phyloP scores from a whole-genome alignment of 106 monocot genomes.

The Amphibolis antarctica region DNA sequence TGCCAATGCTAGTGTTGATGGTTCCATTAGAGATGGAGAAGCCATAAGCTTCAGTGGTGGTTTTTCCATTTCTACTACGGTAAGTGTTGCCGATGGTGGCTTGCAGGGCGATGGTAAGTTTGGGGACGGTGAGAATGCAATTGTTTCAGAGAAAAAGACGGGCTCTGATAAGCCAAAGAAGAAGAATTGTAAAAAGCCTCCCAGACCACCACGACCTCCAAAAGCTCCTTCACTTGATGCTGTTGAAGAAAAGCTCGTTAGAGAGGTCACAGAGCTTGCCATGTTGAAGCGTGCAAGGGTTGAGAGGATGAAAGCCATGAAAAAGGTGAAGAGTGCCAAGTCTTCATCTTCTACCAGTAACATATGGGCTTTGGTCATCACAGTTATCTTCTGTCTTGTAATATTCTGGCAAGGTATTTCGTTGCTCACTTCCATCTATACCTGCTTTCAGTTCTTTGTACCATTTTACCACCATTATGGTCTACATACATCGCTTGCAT shows the following conservation, averaged over 20 bases:
- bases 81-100: background rate
- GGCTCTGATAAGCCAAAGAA: constrained; percentile 16
- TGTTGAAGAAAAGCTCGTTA: constrained; percentile 22
- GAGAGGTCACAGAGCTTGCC: constrained; percentile 27
- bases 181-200: constrained; percentile 22
- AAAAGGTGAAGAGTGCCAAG: constrained; percentile 21
- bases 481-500: too few relatives aligned
- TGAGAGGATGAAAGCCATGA: constrained; percentile 32
- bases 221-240: constrained; percentile 17
- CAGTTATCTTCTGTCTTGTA: constrained; percentile 28
- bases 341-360: constrained; percentile 15
- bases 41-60: background rate
- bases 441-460: background rate
- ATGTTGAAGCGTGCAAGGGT: constrained; percentile 29
- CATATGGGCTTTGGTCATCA: constrained; percentile 26
- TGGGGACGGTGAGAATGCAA: constrained; percentile 7
- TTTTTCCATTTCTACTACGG: background rate
- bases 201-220: constrained; percentile 33
- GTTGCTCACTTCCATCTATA: background rate
- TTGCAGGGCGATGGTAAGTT: background rate
- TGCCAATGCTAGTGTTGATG: background rate
- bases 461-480: too few relatives aligned
- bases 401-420: constrained; percentile 34
- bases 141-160: constrained; percentile 11
- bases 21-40: background rate